Evolutionary conservation across 2,329 filamentous ascomycete species (phyloP), one percentile per base, ranked within the genome.

Genomic region (Sclerotinia sclerotiorum): DNA sequence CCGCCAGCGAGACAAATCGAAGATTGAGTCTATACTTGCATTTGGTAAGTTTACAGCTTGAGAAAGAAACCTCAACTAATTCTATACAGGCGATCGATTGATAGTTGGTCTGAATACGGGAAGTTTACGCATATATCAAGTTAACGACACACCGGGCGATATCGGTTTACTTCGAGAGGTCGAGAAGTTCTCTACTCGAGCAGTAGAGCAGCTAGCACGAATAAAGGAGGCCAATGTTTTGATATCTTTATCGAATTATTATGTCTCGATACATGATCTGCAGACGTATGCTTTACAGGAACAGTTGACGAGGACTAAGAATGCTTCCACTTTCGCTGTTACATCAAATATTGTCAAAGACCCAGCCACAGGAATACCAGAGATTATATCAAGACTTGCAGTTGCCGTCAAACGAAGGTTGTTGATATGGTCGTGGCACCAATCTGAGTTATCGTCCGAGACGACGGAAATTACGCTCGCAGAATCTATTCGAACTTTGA

Each of bases 311-410:
- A 90, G 90, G 77, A 97, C 94, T 17, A 95, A 92, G 80, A 95
- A 95, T 73, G 94, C 95, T 19, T 90, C 89, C 2, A 89, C 90
- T 55, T 98, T 99, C 79, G 93, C 94, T 1, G 92, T 97, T 55
- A 97, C 94, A 2, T 97, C 93, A 71, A 97, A 98, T 79, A 96
- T 98, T 67, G 90, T 97, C 73, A 94, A 95, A 78, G 95, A 99
- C 79, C 82, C 88, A 7, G 87, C 88, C 62, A 97, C 93, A 0
- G 91, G 91, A 32, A 94, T 99, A 62, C 94, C 93, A 0, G 92
- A 94, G 73, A 96, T 99, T 68, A 94, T 98, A 72, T 97, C 93
- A 67, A 86, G 93, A 49, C 82, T 99, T 64, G 95, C 93, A 8
- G 94, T 99, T 15, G 93, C 93, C 5, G 92, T 97, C 46, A 98